Evolutionary conservation across 2,329 filamentous ascomycete species (phyloP).

Genomic region (Microsporum ferrugineum): DNA sequence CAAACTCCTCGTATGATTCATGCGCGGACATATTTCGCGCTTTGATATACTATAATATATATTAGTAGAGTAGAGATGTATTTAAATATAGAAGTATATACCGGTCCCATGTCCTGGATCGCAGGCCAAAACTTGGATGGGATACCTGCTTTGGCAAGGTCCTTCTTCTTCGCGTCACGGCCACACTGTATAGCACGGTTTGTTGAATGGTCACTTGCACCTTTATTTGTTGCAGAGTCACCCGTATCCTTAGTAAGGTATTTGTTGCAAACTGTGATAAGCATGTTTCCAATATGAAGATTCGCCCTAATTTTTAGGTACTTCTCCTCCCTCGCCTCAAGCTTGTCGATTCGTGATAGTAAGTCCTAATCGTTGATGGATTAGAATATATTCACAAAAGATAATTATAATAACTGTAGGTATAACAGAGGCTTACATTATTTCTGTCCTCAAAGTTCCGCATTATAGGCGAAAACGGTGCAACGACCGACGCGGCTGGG

Average conservation of each 20-base stretch:
- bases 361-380: neutral
- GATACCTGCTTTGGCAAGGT: neutral
- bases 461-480: neutral
- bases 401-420: neutral
- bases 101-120: neutral
- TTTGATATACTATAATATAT: conserved; percentile 2
- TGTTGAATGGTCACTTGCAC: neutral
- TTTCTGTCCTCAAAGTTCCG: neutral
- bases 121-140: conserved; percentile 1
- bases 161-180: conserved; percentile 1
- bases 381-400: neutral
- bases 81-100: conserved; percentile 1
- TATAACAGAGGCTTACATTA: neutral
- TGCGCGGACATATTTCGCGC: neutral
- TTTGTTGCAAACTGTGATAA: neutral
- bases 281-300: neutral
- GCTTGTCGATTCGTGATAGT: neutral
- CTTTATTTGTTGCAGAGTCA: neutral
- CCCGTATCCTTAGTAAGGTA: neutral
- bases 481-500: neutral
- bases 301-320: neutral
- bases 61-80: conserved; percentile 3
- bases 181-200: neutral
- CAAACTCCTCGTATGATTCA: conserved; percentile 2
- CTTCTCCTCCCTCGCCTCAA: neutral